phyloP scores from a whole-genome alignment of 352 stramenopile genomes.

The Globisporangium canariense region DNA sequence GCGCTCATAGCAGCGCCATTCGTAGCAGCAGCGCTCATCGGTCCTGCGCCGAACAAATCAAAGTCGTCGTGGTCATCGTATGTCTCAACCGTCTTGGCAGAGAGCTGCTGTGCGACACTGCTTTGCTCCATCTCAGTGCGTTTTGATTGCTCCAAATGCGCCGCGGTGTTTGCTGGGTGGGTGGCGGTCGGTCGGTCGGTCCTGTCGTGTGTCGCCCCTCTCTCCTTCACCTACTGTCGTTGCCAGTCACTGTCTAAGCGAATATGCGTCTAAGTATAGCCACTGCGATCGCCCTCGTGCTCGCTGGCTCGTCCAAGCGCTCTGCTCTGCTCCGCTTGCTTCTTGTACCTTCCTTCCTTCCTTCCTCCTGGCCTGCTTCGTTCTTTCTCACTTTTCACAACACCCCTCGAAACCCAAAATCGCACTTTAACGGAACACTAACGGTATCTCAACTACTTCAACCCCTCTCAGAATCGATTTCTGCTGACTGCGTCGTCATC shows the following conservation, averaged over 20 bases:
- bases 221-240: not conserved
- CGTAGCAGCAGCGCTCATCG: not conserved
- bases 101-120: slow-evolving; percentile 5
- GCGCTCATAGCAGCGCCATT: not conserved
- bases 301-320: not conserved
- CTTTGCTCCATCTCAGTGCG: slow-evolving; percentile 8
- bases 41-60: slow-evolving; percentile 8
- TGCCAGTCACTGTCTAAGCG: not conserved
- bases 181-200: not conserved
- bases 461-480: slow-evolving; percentile 5
- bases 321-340: slow-evolving; percentile 3
- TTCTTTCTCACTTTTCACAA: slow-evolving; percentile 5
- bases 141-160: not conserved
- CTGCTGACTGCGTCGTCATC: not conserved
- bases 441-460: slow-evolving; percentile 4
- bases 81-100: not conserved
- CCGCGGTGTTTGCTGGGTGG: not conserved
- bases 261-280: slow-evolving; percentile 3
- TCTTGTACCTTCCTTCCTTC: not conserved
- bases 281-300: not conserved
- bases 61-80: slow-evolving; percentile 11
- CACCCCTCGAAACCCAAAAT: not conserved
- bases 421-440: not conserved
- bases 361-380: not conserved
- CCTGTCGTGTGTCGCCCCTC: slow-evolving; percentile 1